phyloP scores from a whole-genome alignment of 2,329 filamentous ascomycete species.

The Lasiodiplodia hormozganensis region DNA sequence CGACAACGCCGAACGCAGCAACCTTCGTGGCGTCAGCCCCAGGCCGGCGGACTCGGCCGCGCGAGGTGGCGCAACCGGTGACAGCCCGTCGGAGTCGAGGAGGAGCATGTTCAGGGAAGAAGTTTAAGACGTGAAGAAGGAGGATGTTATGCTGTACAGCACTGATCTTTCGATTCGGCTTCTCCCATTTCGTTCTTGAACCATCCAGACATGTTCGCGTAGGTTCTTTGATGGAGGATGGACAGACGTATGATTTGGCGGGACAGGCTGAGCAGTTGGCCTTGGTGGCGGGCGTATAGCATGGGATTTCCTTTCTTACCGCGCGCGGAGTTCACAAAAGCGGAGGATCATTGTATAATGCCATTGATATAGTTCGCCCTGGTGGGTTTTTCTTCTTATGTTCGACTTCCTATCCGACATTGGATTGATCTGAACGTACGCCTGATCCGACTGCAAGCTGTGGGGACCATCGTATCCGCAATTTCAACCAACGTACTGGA shows the following conservation, averaged over 20 bases:
- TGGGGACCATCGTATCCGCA: background rate
- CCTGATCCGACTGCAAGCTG: background rate
- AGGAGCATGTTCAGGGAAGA: conserved; percentile 75
- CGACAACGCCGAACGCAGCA: conserved; percentile 69
- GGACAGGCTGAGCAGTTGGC: background rate
- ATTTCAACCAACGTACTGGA: background rate
- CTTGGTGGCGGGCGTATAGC: background rate
- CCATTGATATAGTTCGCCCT: conserved; percentile 2
- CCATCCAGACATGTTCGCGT: background rate
- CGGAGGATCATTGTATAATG: background rate
- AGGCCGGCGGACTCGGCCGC: conserved; percentile 63
- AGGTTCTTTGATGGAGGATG: background rate
- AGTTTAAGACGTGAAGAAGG: conserved; percentile 54
- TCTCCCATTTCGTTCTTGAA: background rate
- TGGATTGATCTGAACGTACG: background rate
- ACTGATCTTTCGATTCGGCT: background rate
- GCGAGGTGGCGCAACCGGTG: conserved; percentile 50
- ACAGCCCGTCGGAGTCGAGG: conserved; percentile 68
- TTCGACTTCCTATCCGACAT: conserved; percentile 8
- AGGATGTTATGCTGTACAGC: background rate
- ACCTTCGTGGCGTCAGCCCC: conserved; percentile 76
- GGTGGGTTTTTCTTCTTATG: background rate
- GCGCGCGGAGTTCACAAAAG: background rate
- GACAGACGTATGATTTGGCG: background rate
- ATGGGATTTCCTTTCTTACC: conserved; percentile 9